phyloP scores from a whole-genome alignment of 805 yeast genomes.

The Yueomyces sp. region DNA sequence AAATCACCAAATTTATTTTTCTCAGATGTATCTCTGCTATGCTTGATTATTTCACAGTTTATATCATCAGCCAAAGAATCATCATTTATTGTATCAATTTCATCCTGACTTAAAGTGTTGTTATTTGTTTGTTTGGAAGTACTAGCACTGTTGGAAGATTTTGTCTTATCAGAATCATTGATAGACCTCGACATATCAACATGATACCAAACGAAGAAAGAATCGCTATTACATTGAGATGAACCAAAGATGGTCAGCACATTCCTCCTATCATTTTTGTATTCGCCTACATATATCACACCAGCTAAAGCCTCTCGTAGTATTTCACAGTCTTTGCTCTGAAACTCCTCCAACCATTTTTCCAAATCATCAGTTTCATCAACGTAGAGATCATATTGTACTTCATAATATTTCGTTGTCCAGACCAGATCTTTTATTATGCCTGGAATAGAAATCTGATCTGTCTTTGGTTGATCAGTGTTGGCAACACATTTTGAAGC shows the following conservation, averaged over 20 bases:
- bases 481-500: no score
- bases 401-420: conserved; percentile 23
- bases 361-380: conserved; percentile 14
- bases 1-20: conserved; percentile 32
- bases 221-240: not conserved
- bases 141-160: conserved; percentile 1
- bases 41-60: conserved; percentile 26
- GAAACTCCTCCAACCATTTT: conserved; percentile 30
- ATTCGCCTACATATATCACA: conserved; percentile 25
- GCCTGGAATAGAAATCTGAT: not conserved
- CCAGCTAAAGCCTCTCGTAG: conserved; percentile 34
- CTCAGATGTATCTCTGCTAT: not conserved
- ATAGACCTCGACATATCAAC: not conserved
- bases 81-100: conserved; percentile 27
- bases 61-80: not conserved
- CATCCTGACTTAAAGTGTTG: conserved; percentile 7
- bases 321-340: conserved; percentile 24
- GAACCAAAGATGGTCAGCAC: not conserved
- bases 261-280: not conserved
- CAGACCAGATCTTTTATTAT: conserved; percentile 14
- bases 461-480: no score
- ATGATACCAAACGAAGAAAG: conserved; percentile 1
- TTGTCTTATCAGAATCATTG: not conserved
- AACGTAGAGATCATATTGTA: conserved; percentile 18
- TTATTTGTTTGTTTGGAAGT: not conserved